phyloP scores from a whole-genome alignment of 2,329 filamentous ascomycete species.

The Cryphonectria carpinicola region DNA sequence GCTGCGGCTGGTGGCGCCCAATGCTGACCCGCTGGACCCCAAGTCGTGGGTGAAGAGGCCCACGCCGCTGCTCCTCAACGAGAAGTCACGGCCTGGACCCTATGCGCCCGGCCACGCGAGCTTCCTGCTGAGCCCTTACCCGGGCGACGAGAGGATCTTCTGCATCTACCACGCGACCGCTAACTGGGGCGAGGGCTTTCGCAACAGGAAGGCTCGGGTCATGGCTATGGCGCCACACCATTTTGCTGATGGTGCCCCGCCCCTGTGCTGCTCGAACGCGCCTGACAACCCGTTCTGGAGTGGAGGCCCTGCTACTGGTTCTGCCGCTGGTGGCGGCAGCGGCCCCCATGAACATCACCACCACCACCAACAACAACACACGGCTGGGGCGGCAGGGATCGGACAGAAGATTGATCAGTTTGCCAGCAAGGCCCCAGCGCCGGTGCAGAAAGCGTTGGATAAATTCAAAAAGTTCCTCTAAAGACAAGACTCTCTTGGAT shows the following conservation, averaged over 20 bases:
- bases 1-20: conserved; percentile 26
- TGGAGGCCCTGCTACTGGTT: neutral
- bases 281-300: conserved; percentile 13
- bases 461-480: conserved; percentile 17
- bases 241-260: conserved; percentile 25
- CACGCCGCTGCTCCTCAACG: conserved; percentile 26
- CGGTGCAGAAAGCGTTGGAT: conserved; percentile 15
- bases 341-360: neutral
- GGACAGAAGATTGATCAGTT: conserved; percentile 20
- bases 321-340: neutral
- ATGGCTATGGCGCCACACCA: conserved; percentile 25
- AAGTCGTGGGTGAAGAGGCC: conserved; percentile 27
- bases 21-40: conserved; percentile 28
- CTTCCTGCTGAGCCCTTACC: conserved; percentile 28
- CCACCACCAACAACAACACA: neutral
- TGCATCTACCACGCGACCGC: conserved; percentile 31
- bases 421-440: conserved; percentile 15
- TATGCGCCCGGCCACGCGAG: conserved; percentile 32
- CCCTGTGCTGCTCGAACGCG: conserved; percentile 29
- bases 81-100: conserved; percentile 23
- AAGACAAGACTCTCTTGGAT: neutral
- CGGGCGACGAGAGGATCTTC: conserved; percentile 29
- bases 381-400: conserved; percentile 1
- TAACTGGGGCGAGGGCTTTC: conserved; percentile 30
- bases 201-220: conserved; percentile 31